Evolutionary conservation across 1,284 basidiomycete genomes (phyloP).

Genomic region (Lentinula novae-zelandiae): DNA sequence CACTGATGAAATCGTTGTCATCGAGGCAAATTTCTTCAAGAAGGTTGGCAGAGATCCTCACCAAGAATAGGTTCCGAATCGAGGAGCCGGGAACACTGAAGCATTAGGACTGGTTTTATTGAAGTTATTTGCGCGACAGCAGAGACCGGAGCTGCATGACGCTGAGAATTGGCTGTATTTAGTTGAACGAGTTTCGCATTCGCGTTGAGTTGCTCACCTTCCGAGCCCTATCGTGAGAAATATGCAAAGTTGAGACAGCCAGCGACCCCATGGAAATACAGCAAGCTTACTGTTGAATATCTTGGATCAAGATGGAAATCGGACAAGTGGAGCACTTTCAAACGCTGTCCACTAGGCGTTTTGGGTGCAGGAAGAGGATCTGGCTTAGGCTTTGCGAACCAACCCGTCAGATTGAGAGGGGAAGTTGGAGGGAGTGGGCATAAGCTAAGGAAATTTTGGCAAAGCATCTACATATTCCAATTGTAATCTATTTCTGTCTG

Average conservation of each 20-base stretch:
- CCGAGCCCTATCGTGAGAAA: background rate
- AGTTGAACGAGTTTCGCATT: background rate
- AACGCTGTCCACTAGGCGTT: slow-evolving; percentile 55
- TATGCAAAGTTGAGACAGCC: background rate
- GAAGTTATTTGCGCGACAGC: slow-evolving; percentile 61
- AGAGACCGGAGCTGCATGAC: slow-evolving; percentile 30
- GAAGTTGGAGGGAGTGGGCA: slow-evolving; percentile 50
- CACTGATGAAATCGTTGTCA: slow-evolving; percentile 37
- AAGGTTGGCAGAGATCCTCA: slow-evolving; percentile 18
- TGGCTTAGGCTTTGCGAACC: slow-evolving; percentile 70
- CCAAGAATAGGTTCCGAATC: slow-evolving; percentile 65
- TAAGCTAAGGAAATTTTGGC: slow-evolving; percentile 48
- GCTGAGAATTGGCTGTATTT: background rate
- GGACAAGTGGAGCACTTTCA: slow-evolving; percentile 75
- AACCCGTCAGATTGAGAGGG: slow-evolving; percentile 48
- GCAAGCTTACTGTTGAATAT: slow-evolving; percentile 30
- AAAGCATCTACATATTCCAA: slow-evolving; percentile 37
- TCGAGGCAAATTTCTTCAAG: background rate
- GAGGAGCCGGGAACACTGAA: slow-evolving; percentile 56
- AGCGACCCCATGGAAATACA: background rate
- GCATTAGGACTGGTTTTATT: slow-evolving; percentile 49
- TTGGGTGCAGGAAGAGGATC: slow-evolving; percentile 53
- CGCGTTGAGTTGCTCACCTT: background rate
- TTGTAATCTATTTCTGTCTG: background rate
- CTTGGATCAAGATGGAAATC: slow-evolving; percentile 75